Evolutionary conservation across 2,329 filamentous ascomycete genomes (phyloP).

Genomic region (Myriosclerotinia curreyana): DNA sequence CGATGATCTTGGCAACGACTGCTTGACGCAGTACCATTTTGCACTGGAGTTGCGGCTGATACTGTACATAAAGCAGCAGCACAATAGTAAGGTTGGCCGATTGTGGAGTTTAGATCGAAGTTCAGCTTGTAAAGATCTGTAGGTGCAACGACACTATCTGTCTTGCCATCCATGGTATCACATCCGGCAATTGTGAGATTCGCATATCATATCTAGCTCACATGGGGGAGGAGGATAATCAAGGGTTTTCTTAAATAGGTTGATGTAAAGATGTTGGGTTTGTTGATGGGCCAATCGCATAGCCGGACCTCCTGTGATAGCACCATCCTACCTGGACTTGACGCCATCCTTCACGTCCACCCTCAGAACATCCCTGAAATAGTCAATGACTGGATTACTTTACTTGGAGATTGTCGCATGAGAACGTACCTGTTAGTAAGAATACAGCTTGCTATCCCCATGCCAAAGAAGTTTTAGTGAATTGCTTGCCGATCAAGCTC

Average conservation of each 20-base stretch:
- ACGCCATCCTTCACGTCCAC: constrained; percentile 49
- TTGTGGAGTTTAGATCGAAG: too few relatives aligned
- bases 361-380: constrained; percentile 45
- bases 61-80: too few relatives aligned
- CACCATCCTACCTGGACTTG: constrained; percentile 48
- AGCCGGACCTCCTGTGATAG: constrained; percentile 47
- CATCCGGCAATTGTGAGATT: constrained; percentile 54
- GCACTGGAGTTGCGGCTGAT: too few relatives aligned
- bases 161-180: constrained; percentile 53
- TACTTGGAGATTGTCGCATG: constrained; percentile 42
- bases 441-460: too few relatives aligned
- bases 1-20: too few relatives aligned
- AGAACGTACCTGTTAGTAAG: too few relatives aligned
- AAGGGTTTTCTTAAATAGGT: constrained; percentile 42
- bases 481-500: too few relatives aligned
- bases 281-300: constrained; percentile 49
- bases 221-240: constrained; percentile 46
- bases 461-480: too few relatives aligned
- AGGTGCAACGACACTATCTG: too few relatives aligned
- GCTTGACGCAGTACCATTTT: too few relatives aligned
- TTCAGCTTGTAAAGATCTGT: too few relatives aligned
- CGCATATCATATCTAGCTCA: constrained; percentile 49
- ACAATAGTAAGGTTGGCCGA: too few relatives aligned
- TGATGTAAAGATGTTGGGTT: constrained; percentile 43
- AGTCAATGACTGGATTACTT: neutral